These are phyloP conservation scores for Coemansia sp. DNA, from an alignment of 192 early-diverging fungal species.

Conservation along the genomic window DNA sequence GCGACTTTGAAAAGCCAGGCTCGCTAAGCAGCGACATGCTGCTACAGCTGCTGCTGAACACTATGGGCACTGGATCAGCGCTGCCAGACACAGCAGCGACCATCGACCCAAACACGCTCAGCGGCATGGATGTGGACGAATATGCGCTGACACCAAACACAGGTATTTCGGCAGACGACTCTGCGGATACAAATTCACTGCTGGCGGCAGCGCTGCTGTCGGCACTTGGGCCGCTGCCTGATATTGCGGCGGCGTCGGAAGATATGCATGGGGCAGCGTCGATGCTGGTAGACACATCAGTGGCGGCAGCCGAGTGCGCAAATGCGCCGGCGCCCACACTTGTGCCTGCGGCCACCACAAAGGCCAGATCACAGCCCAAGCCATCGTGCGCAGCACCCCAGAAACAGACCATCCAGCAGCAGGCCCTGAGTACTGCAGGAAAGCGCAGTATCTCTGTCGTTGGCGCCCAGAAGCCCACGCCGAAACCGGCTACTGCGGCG, in stretches of 20 bases:
- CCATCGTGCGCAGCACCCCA: neutral
- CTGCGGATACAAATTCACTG: slow-evolving; percentile 14
- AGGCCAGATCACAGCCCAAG: neutral
- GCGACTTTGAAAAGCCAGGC: neutral
- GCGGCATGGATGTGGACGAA: slow-evolving; percentile 11
- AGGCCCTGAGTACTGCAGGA: slow-evolving; percentile 16
- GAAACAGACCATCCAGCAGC: slow-evolving; percentile 31
- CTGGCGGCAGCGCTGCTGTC: slow-evolving; percentile 24
- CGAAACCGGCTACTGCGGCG: slow-evolving; percentile 13
- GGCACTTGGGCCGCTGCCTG: slow-evolving; percentile 20
- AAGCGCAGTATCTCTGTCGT: slow-evolving; percentile 7
- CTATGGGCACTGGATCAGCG: slow-evolving; percentile 5
- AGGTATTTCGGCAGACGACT: neutral
- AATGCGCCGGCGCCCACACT: neutral
- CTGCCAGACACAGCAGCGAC: slow-evolving; percentile 10
- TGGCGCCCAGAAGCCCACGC: neutral
- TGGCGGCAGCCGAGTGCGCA: neutral
- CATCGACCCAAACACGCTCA: slow-evolving; percentile 37
- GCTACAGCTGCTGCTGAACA: slow-evolving; percentile 37
- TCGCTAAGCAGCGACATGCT: slow-evolving; percentile 28
- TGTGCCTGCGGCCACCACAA: neutral
- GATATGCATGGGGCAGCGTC: slow-evolving; percentile 12
- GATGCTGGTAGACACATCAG: slow-evolving; percentile 29
- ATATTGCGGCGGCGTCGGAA: neutral
- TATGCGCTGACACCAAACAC: neutral